Percentiles rank a stretch among this genome's conserved stretches.
Evolutionary conservation across 1,284 basidiomycete genomes (phyloP).

Genomic region (Apiotrichum porosum): DNA sequence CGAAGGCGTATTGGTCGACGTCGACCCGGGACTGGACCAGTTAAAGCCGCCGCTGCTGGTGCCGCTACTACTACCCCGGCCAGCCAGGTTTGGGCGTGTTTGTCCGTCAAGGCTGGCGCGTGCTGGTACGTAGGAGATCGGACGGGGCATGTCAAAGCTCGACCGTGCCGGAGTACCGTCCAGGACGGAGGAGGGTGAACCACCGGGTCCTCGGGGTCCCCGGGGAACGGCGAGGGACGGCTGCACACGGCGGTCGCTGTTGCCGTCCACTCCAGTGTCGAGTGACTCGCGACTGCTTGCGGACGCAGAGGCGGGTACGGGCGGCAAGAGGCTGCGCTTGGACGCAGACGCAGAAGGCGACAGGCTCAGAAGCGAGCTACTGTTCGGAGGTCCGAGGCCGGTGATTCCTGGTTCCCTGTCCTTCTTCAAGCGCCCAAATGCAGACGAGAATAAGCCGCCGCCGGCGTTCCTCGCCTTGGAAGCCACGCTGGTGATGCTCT

Average conservation of each 20-base stretch:
- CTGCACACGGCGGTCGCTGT: background rate
- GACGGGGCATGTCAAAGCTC: slow-evolving; percentile 5
- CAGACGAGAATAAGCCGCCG: slow-evolving; percentile 33
- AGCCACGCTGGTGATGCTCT: slow-evolving; percentile 24
- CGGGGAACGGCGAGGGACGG: slow-evolving; percentile 3
- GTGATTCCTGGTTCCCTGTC: slow-evolving; percentile 20
- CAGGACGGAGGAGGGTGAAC: too few relatives aligned
- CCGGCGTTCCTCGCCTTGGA: slow-evolving; percentile 9
- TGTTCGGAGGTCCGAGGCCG: background rate
- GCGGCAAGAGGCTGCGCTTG: slow-evolving; percentile 3
- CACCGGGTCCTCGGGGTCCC: slow-evolving; percentile 3
- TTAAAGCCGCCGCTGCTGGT: background rate
- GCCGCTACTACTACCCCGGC: background rate
- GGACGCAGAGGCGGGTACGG: background rate
- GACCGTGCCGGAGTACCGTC: background rate
- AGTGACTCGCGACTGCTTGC: background rate
- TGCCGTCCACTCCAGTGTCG: background rate
- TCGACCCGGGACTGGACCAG: background rate
- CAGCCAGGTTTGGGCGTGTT: too few relatives aligned
- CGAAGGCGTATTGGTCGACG: background rate
- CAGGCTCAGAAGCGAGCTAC: background rate
- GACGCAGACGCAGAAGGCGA: background rate
- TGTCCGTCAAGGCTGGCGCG: slow-evolving; percentile 5
- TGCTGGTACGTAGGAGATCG: background rate
- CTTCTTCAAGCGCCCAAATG: slow-evolving; percentile 34